Evolutionary conservation across 1,139 yeast species (phyloP), one percentile per base, ranked within the genome.

Genomic region (Komagataea norvegica): DNA sequence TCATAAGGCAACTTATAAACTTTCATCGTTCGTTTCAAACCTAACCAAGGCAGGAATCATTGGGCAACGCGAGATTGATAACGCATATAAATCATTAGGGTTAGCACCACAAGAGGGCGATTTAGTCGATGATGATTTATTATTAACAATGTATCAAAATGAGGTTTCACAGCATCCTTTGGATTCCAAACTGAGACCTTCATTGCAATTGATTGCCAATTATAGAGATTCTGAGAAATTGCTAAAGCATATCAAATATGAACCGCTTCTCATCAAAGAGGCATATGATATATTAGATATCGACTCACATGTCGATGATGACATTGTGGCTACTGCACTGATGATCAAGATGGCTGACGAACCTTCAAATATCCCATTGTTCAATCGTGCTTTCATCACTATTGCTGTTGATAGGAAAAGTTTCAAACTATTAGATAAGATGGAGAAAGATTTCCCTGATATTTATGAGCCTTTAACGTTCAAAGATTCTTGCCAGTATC

Each of bases 291-390:
- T 72, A 13, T 60, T 87, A 33, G 80, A 77, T 13, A 72, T 82
- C 18, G 80, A 74, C 47, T 76, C 73, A 25, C 68, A 75, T 6
- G 80, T 86, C 4, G 93, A 82, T 53, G 91, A 82, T 52, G 93
- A 83, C 43, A 77, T 83, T 29, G 74, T 83, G 5, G 68, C 77
- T 24, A 81, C 91, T 1, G 87, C 89, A 0, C 79, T 72, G 49
- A 77, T 80, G 41, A 68, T 78, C 36, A 78, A 78, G 43, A 60
- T 71, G 4, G 73, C 72, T 34, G 91, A 82, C 39, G 59, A 59
- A 2, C 65, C 65, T 31, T 59, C 52, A 42, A 47, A 61, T 39
- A 44, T 55, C 19, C 31, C 59, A 43, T 25, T 57, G 41, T 53
- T 55, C 29, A 65, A 67, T 31, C 59, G 73, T 37, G 79, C 87